Base-by-base conservation (phyloP, 305 asterid genomes). In the Solanum hybrid region DNA sequence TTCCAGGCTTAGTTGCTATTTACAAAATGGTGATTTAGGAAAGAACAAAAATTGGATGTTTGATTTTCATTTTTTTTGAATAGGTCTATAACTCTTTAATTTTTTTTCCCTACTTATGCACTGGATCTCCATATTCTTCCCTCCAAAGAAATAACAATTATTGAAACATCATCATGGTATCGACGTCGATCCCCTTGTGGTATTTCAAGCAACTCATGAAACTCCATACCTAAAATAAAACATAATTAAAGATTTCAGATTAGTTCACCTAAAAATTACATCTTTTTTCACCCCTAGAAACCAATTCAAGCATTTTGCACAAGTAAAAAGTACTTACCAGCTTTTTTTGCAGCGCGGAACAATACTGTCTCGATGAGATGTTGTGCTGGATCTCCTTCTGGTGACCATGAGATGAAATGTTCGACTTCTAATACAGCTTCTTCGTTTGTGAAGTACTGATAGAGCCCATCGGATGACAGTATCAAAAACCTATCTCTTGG, bases 151-250 rank as follows among this genome's bases (percentile, higher is more conserved):
- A 97, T 96, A 79, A 97, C 99, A 36, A 97, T 97, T 31, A 97
- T 94, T 26, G 98, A 96, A 61, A 97, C 99, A 51, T 97, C 99
- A 24, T 97, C 99, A 32, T 97, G 99, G 95, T 96, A 97, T 72
- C 98, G 97, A 11, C 99, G 94, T 27, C 98, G 90, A 91, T 97
- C 99, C 79, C 99, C 99, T 89, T 97, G 99, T 83, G 99, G 99
- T 73, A 97, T 95, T 90, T 97, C 99, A 12, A 97, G 97, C 89
- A 97, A 90, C 89, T 97, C 99, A 20, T 95, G 99, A 77, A 97
- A 97, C 87, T 97, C 98, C 95, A 97, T 93, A 33, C 99, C 99
- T 97, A 94, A 89, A 91, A 94, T 31, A 11, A 24, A 51, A 32
- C 70, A 36, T 11, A 82, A 34, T 33, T 81, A 61, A 81, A 45